Conservation (phyloP, 805 yeast genomes). For the Debaryomyces tyrocola region DNA sequence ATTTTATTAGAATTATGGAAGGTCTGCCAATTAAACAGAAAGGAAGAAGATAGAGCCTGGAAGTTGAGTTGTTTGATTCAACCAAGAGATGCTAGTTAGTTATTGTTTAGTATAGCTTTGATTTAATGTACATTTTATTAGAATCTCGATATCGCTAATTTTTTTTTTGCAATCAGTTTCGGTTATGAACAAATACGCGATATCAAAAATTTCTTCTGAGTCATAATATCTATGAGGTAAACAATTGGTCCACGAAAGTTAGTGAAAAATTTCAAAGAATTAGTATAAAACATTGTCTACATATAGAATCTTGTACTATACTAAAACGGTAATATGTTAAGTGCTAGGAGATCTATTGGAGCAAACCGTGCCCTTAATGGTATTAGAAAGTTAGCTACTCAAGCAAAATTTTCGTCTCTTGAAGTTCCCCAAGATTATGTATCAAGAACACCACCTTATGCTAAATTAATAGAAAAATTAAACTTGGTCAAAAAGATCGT, state of each 20-base stretch:
- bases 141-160: background rate
- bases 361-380: conserved; percentile 3
- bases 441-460: conserved; percentile 86
- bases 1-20: conserved; percentile 70
- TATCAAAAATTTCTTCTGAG: background rate
- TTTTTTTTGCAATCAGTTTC: background rate
- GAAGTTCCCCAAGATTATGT: conserved; percentile 59
- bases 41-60: conserved; percentile 72
- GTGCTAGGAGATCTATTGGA: conserved; percentile 10
- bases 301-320: background rate
- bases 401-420: conserved; percentile 21
- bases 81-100: conserved; percentile 39
- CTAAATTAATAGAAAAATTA: conserved; percentile 66
- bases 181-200: background rate
- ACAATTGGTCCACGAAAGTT: background rate
- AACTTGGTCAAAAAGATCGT: conserved; percentile 63
- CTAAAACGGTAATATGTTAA: conserved; percentile 8
- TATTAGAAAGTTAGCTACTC: conserved; percentile 32
- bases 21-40: conserved; percentile 56
- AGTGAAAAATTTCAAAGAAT: background rate
- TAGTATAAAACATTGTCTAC: background rate
- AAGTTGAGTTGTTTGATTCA: conserved; percentile 63
- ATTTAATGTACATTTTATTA: background rate
- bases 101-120: background rate
- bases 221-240: background rate